A percentile compares a stretch with the other conserved stretches of the same genome.
phyloP scores from a whole-genome alignment of 2,329 filamentous ascomycete genomes.

The Monilinia fructigena region DNA sequence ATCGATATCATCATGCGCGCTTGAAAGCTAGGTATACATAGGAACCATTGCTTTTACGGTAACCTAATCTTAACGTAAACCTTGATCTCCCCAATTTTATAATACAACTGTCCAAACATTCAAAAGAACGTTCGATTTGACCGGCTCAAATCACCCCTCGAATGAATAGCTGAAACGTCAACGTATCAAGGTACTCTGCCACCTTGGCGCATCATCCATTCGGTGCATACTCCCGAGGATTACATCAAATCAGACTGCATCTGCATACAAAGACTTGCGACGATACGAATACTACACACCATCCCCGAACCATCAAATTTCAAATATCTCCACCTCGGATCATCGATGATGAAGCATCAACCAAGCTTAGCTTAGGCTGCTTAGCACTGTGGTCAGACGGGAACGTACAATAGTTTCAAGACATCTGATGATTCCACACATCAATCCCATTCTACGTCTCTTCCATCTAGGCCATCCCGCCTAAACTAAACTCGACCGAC shows the following conservation, averaged over 20 bases:
- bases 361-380: background rate
- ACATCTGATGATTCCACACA: background rate
- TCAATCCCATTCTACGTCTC: background rate
- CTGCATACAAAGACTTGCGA: background rate
- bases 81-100: too few relatives aligned
- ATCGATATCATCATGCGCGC: background rate
- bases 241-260: too few relatives aligned
- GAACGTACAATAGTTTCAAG: slow-evolving; percentile 7
- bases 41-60: too few relatives aligned
- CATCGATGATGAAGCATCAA: background rate
- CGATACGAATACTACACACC: background rate
- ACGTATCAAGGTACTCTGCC: background rate
- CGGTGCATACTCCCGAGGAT: background rate
- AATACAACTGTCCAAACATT: too few relatives aligned
- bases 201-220: slow-evolving; percentile 1
- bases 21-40: too few relatives aligned
- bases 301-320: background rate
- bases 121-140: background rate
- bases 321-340: background rate
- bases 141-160: background rate
- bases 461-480: background rate
- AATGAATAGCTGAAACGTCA: slow-evolving; percentile 5
- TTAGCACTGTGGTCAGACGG: background rate
- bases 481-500: background rate
- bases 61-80: too few relatives aligned